Evolutionary conservation across 2,329 filamentous ascomycete genomes (phyloP).

Genomic region (Trichoderma semiorbis): DNA sequence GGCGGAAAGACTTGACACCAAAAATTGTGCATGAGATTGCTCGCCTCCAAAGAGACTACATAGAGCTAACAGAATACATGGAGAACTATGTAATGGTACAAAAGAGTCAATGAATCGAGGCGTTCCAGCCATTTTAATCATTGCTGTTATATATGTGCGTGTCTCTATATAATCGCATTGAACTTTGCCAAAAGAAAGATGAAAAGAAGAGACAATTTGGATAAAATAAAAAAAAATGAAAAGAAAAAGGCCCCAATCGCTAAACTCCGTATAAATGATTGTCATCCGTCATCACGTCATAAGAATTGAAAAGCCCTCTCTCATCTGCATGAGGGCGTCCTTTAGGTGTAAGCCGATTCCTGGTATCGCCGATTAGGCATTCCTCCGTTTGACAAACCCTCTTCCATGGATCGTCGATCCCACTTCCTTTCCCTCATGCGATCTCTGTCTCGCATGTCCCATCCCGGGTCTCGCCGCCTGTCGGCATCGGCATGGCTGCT

Average conservation of each 20-base stretch:
- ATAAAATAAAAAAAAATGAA: not conserved
- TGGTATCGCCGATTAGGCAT: constrained; percentile 39
- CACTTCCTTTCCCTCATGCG: constrained; percentile 33
- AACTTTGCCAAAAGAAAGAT: not conserved
- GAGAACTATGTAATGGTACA: not conserved
- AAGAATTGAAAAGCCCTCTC: not conserved
- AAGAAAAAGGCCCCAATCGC: not conserved
- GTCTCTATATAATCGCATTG: not conserved
- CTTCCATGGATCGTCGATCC: constrained; percentile 34
- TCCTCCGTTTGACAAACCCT: constrained; percentile 32
- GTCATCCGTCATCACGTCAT: constrained; percentile 7
- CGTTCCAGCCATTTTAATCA: not conserved
- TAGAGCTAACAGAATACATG: not conserved
- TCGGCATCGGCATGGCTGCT: constrained; percentile 51
- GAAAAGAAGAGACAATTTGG: not conserved
- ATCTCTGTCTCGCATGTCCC: constrained; percentile 33
- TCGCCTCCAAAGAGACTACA: not conserved
- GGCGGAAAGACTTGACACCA: not conserved
- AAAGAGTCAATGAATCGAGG: not conserved
- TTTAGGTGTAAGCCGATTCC: constrained; percentile 30
- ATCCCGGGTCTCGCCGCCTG: constrained; percentile 36
- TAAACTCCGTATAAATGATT: not conserved
- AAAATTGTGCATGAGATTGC: not conserved
- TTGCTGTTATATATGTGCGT: not conserved
- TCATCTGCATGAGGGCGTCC: not conserved